phyloP scores from a whole-genome alignment of 306 rosid genomes.

The Oemleria cerasiformis region DNA sequence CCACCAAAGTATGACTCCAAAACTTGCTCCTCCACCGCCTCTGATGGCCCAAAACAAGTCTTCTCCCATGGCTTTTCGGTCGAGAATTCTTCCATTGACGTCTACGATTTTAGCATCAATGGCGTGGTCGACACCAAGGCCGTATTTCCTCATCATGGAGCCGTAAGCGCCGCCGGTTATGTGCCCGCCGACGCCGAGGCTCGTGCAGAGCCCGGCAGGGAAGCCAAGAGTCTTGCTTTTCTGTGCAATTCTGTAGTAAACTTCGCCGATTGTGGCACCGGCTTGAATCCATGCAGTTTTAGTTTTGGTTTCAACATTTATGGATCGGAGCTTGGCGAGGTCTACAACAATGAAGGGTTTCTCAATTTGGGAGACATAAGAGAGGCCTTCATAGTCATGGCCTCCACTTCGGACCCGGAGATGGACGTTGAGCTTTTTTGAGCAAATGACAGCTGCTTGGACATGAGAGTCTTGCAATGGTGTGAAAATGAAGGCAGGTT shows the following conservation, averaged over 20 bases:
- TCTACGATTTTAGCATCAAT: constrained; percentile 61
- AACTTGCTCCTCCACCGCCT: constrained; percentile 93
- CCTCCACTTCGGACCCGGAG: constrained; percentile 43
- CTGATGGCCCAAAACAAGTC: constrained; percentile 84
- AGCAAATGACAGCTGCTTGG: constrained; percentile 57
- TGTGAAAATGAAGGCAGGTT: constrained; percentile 59
- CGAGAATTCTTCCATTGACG: constrained; percentile 47
- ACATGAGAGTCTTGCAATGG: constrained; percentile 56
- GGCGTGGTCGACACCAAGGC: constrained; percentile 74
- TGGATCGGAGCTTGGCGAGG: constrained; percentile 20
- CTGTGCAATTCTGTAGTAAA: constrained; percentile 60
- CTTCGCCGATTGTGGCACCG: constrained; percentile 75
- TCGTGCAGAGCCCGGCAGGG: constrained; percentile 83
- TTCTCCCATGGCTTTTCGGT: constrained; percentile 73
- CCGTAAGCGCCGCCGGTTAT: constrained; percentile 87
- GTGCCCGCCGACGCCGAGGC: constrained; percentile 80
- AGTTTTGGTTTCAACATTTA: background rate
- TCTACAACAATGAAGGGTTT: constrained; percentile 25
- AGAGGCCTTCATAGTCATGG: constrained; percentile 32
- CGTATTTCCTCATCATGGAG: constrained; percentile 74
- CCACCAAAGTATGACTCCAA: constrained; percentile 84
- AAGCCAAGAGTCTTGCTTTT: constrained; percentile 60
- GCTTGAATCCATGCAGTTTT: constrained; percentile 41
- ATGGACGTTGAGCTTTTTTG: constrained; percentile 49
- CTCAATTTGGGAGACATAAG: constrained; percentile 21